Base-by-base conservation (phyloP, 1,139 yeast genomes). In the Yamadazyma atlantica region DNA sequence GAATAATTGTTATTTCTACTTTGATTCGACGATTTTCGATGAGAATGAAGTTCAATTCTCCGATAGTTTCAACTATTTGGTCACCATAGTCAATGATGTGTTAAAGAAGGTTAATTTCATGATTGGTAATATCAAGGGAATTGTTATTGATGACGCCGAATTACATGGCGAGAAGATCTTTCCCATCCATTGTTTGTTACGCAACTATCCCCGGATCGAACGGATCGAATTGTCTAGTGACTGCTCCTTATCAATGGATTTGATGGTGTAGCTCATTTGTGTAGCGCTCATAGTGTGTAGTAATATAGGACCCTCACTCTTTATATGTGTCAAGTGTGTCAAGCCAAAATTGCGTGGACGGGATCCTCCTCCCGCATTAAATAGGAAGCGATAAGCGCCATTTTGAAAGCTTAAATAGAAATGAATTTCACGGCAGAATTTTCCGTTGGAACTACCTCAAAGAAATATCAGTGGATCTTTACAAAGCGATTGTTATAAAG, bases 201-300 rank as follows among this genome's bases (percentile, higher is more conserved):
- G 62, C 29, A 66, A 62, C 43, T 62, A 60, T 36, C 71, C 72
- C 1, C 46, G 55, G 8, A 58, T 67, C 6, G 72, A 66, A 40
- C 53, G 60, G 26, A 48, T 66, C 4, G 64, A 61, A 35, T 54
- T 65, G 39, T 45, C 64, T 13, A 62, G 66, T 41, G 53, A 46
- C 23, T 17, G 41, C 4, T 33, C 36, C 7, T 32, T 46, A 12
- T 21, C 21, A 2, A 44, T 45, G 49, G 38, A 36, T 8, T 37
- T 40, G 24, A 32, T 41, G 19, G 16, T 29, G 21, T 16, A 28
- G 21, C n/a, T 16, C 13, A 13, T n/a, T n/a, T n/a, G n/a, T n/a
- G n/a, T n/a, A n/a, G n/a, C n/a, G n/a, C n/a, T n/a, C n/a, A n/a
- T n/a, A n/a, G n/a, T n/a, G n/a, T n/a, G n/a, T n/a, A n/a, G n/a